Base-by-base conservation (phyloP, 2,329 filamentous ascomycete species). In the Leptographium lundbergii region DNA sequence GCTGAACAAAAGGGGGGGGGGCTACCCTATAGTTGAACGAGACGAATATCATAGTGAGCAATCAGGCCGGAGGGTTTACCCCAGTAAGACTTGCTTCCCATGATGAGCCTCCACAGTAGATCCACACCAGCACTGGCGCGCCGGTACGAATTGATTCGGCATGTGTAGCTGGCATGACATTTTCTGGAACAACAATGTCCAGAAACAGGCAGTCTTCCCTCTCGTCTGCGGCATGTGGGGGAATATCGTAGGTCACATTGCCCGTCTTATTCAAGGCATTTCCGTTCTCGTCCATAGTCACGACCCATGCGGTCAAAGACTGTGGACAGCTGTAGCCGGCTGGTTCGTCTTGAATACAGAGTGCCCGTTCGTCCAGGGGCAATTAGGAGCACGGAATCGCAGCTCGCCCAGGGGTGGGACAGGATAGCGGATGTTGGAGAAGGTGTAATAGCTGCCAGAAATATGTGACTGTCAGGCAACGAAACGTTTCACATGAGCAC, bases 141-240 rank as follows among this genome's bases (percentile, higher is more conserved):
- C 42, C 47, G 3, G 27, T 24, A 22, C 36, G 36, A 22, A 36
- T 22, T 19, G 54, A 22, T 2, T 52, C 52, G 29, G 47, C 14
- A 9, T 22, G 9, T 13, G 19, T 34, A 11, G 47, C 25, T 5
- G 54, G n/a, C 54, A 55, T 55, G 54, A 55, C 54, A 5, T 11
- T 6, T n/a, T 52, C 48, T 47, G 56, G 48, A 7, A 57, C 47
- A n/a, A 50, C 29, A 27, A 57, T 47, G 22, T 57, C 56, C 3
- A 57, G 56, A 52, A 57, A 57, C 45, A 57, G 27, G 29, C 56
- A 57, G 25, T 57, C 45, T 29, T 57, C 56, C 22, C 19, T 57
- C 47, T 57, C 56, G 47, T 57, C 48, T 25, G 54, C 54, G n/a
- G 54, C 36, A 36, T 45, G 54, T 4, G 56, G 56, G 22, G 56